These are phyloP conservation scores for Neonothopanus nambi DNA, from an alignment of 1,284 basidiomycete species.

Conservation along the genomic window DNA sequence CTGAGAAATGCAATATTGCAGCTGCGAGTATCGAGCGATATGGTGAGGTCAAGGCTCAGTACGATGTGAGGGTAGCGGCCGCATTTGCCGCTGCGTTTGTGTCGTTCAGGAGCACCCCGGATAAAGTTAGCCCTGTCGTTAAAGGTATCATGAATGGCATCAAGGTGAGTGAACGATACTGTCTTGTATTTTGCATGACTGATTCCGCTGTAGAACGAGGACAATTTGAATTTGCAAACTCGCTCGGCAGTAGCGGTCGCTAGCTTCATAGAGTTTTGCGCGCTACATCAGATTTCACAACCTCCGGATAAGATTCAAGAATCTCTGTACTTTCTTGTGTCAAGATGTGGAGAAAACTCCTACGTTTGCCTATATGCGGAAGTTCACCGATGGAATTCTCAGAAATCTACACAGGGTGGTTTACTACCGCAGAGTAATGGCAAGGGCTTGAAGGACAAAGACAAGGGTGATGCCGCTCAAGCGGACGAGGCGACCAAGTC, in stretches of 20 bases:
- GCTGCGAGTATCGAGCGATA: slow-evolving; percentile 83
- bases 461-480: slow-evolving; percentile 35
- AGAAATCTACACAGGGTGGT: slow-evolving; percentile 36
- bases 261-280: slow-evolving; percentile 86
- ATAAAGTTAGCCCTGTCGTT: slow-evolving; percentile 95
- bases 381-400: slow-evolving; percentile 73
- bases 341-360: slow-evolving; percentile 90
- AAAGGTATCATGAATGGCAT: slow-evolving; percentile 98
- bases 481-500: slow-evolving; percentile 55
- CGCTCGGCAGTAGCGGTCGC: slow-evolving; percentile 89
- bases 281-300: slow-evolving; percentile 60
- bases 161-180: slow-evolving; percentile 60
- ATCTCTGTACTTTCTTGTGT: slow-evolving; percentile 96
- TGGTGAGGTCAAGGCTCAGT: slow-evolving; percentile 79
- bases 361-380: slow-evolving; percentile 74
- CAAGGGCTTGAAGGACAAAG: slow-evolving; percentile 51
- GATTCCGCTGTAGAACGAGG: slow-evolving; percentile 68
- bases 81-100: slow-evolving; percentile 92
- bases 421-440: slow-evolving; percentile 33
- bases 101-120: slow-evolving; percentile 79
- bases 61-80: slow-evolving; percentile 88
- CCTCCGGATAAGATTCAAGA: slow-evolving; percentile 95
- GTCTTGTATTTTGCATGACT: not conserved
- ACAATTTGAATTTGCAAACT: slow-evolving; percentile 87
- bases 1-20: slow-evolving; percentile 77